phyloP scores from a whole-genome alignment of 2,329 filamentous ascomycete genomes.

The Talaromyces marneffei region DNA sequence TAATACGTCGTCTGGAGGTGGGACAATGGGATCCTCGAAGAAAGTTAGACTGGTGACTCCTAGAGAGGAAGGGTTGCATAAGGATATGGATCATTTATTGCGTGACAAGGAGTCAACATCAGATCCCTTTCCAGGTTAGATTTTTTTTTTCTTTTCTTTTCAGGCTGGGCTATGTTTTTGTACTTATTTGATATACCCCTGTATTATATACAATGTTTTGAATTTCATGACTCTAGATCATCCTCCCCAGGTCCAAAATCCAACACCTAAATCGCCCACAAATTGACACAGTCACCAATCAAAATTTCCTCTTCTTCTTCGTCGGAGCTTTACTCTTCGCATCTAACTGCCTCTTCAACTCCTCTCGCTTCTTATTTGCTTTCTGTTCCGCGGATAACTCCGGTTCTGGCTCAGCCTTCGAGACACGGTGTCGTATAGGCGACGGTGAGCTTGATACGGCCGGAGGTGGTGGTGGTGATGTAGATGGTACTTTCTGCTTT shows the following conservation, averaged over 20 bases:
- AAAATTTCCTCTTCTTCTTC: slow-evolving; percentile 56
- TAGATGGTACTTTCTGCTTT: slow-evolving; percentile 16
- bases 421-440: slow-evolving; percentile 14
- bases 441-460: slow-evolving; percentile 16
- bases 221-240: neutral
- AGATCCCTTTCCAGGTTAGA: slow-evolving; percentile 12
- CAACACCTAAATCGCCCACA: neutral
- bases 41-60: slow-evolving; percentile 42
- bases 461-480: slow-evolving; percentile 16
- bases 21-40: slow-evolving; percentile 38
- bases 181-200: slow-evolving; percentile 13
- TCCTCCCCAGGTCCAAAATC: neutral
- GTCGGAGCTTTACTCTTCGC: slow-evolving; percentile 46
- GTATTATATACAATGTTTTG: slow-evolving; percentile 14
- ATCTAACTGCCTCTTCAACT: slow-evolving; percentile 50
- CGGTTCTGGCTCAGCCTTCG: slow-evolving; percentile 14
- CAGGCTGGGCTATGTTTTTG: slow-evolving; percentile 3
- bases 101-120: slow-evolving; percentile 17
- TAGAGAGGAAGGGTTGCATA: slow-evolving; percentile 34
- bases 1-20: slow-evolving; percentile 21
- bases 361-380: slow-evolving; percentile 50
- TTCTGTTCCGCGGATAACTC: slow-evolving; percentile 46
- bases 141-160: neutral
- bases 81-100: slow-evolving; percentile 18
- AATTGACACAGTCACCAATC: slow-evolving; percentile 14